Conservation (phyloP, 2,329 filamentous ascomycete species). For the Purpureocillium takamizusanense region DNA sequence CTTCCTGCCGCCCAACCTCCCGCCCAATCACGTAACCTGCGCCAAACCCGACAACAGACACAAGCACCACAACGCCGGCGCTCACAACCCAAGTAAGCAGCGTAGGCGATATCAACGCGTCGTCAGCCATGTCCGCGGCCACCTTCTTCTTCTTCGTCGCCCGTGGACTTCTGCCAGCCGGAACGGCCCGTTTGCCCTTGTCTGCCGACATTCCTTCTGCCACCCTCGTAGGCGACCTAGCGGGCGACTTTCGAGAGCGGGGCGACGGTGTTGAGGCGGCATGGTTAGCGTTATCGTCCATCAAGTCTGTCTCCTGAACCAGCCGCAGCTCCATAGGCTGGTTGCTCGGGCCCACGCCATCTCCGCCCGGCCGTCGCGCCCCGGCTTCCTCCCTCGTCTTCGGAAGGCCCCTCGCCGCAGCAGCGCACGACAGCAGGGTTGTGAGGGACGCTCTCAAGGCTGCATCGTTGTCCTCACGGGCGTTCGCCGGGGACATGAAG, state of each 20-base stretch:
- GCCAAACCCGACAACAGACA: conserved; percentile 60
- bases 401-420: conserved; percentile 73
- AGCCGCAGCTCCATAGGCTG: conserved; percentile 51
- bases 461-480: conserved; percentile 85
- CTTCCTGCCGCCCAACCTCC: conserved; percentile 55
- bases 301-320: conserved; percentile 52
- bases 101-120: conserved; percentile 46
- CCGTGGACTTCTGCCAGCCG: conserved; percentile 29
- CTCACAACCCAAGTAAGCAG: conserved; percentile 57
- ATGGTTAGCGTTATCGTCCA: conserved; percentile 19
- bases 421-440: conserved; percentile 88
- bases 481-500: conserved; percentile 58
- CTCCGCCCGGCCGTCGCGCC: conserved; percentile 19
- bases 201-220: conserved; percentile 19
- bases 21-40: conserved; percentile 60
- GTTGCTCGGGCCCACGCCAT: conserved; percentile 33
- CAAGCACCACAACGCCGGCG: conserved; percentile 58
- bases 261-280: conserved; percentile 9
- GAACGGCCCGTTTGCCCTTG: conserved; percentile 41
- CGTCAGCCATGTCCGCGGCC: conserved; percentile 21
- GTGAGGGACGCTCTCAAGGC: conserved; percentile 89
- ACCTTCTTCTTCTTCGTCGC: conserved; percentile 53
- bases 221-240: conserved; percentile 16
- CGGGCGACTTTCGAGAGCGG: conserved; percentile 18
- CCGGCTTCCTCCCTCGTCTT: conserved; percentile 49